Base-by-base conservation (phyloP, 2,329 filamentous ascomycete genomes). In the Aspergillus ustus region DNA sequence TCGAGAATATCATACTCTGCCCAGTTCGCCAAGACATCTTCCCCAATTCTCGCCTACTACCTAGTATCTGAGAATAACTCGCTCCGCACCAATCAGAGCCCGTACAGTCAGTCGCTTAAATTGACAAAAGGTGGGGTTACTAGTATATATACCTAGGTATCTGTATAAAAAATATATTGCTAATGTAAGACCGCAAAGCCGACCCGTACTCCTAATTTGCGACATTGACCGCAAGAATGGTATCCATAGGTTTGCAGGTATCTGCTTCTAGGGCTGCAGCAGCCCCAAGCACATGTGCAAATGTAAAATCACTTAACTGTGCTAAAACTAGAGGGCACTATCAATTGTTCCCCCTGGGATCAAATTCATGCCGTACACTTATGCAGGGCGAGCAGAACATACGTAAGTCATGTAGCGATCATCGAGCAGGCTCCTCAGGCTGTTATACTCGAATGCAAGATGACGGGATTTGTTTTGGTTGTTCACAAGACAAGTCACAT, bases 401-500 rank as follows among this genome's bases (percentile, higher is more conserved):
- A 61, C 49, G 59, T 61, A 61, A 57, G 4, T 22, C 15, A 9
- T 17, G 31, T 40, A 25, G 52, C 9, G 22, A 20, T 31, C 46
- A 31, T 44, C 9, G 13, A 20, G 40, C 34, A 15, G 25, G 20
- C 6, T 25, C 46, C 9, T 28, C 29, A 20, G 17, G 31, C 46
- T 15, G 37, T 51, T 31, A 57, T 11, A 57, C 11, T 50, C 46
- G 28, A 19, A 52, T n/a, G 40, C 49, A 37, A 43, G 40, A 31
- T 28, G 15, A 29, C 19, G 15, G 13, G 22, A 44, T 40, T 20
- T 45, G 13, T 11, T 15, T 37, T 40, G 13, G 34, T 40, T 40
- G 8, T 15, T 40, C 8, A 40, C 25, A 40, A 40, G 34, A 40
- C 34, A 37, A 50, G 22, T 19, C 71, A 73, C 51, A 75, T 69